Conservation (phyloP, 345 rosid genomes). For the Murraya koenigii region DNA sequence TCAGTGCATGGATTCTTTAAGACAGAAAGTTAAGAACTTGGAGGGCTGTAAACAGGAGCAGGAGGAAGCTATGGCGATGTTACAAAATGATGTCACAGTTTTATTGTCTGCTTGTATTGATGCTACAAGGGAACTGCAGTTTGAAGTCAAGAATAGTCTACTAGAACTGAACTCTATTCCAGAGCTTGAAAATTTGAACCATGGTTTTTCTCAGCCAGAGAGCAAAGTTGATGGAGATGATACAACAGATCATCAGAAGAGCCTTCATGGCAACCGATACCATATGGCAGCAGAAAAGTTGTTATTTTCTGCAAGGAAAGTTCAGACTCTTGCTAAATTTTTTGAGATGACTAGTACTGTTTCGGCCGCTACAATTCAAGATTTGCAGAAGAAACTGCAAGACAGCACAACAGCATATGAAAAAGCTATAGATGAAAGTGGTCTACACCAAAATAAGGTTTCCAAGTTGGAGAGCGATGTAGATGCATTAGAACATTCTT, state of each 20-base stretch:
- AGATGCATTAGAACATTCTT: conserved; percentile 46
- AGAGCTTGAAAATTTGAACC: conserved; percentile 40
- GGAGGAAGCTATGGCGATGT: conserved; percentile 38
- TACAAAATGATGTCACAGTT: conserved; percentile 44
- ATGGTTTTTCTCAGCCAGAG: conserved; percentile 23
- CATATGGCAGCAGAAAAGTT: conserved; percentile 41
- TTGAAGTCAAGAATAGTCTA: conserved; percentile 47
- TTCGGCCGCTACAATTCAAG: conserved; percentile 48
- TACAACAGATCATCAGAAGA: conserved; percentile 28
- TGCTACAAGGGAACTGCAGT: conserved; percentile 55
- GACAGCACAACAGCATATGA: conserved; percentile 36
- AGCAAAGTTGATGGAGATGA: conserved; percentile 34
- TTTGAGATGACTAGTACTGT: conserved; percentile 52
- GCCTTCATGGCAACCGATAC: conserved; percentile 32
- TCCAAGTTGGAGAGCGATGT: conserved; percentile 52
- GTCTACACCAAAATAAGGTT: conserved; percentile 41
- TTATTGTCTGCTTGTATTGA: conserved; percentile 58
- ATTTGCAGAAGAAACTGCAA: conserved; percentile 55
- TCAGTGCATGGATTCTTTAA: conserved; percentile 51
- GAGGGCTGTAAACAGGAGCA: conserved; percentile 50
- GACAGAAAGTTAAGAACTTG: conserved; percentile 39
- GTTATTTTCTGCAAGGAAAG: conserved; percentile 41
- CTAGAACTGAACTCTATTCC: conserved; percentile 40
- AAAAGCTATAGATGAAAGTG: conserved; percentile 52
- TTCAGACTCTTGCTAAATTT: conserved; percentile 33